These are phyloP conservation scores for Rubia peregrina DNA, from an alignment of 305 asterid genomes.

Conservation along the genomic window DNA sequence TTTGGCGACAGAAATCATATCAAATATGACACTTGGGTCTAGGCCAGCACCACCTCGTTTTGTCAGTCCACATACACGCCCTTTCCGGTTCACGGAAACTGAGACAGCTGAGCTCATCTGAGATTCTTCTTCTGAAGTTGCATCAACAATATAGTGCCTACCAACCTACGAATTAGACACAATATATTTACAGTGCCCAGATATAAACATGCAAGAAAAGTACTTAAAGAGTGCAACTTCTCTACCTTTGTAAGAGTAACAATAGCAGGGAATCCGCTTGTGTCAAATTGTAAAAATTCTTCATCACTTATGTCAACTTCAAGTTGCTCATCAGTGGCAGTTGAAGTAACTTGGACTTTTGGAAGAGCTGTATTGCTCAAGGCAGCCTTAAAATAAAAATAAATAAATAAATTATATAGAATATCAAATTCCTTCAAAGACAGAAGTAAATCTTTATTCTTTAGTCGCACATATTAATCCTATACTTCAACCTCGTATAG, in stretches of 20 bases:
- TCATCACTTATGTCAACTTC: slow-evolving; percentile 82
- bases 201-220: background rate
- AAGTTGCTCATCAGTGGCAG: slow-evolving; percentile 55
- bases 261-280: slow-evolving; percentile 62
- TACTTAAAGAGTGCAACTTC: background rate
- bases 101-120: slow-evolving; percentile 89
- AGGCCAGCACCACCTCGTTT: slow-evolving; percentile 79
- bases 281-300: slow-evolving; percentile 77
- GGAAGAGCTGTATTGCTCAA: slow-evolving; percentile 81
- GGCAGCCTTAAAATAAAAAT: slow-evolving; percentile 51
- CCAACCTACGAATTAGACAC: slow-evolving; percentile 47
- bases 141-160: slow-evolving; percentile 72
- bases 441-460: background rate
- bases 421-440: slow-evolving; percentile 1
- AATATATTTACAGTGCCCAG: background rate
- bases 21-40: slow-evolving; percentile 63
- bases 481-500: background rate
- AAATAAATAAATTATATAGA: background rate
- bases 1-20: slow-evolving; percentile 74
- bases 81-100: slow-evolving; percentile 61
- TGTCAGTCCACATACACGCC: slow-evolving; percentile 67
- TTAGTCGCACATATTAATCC: background rate
- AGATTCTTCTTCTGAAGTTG: slow-evolving; percentile 88
- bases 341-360: slow-evolving; percentile 61
- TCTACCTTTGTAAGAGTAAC: slow-evolving; percentile 80